phyloP scores from a whole-genome alignment of 306 rosid species.

The Lupinus albus region DNA sequence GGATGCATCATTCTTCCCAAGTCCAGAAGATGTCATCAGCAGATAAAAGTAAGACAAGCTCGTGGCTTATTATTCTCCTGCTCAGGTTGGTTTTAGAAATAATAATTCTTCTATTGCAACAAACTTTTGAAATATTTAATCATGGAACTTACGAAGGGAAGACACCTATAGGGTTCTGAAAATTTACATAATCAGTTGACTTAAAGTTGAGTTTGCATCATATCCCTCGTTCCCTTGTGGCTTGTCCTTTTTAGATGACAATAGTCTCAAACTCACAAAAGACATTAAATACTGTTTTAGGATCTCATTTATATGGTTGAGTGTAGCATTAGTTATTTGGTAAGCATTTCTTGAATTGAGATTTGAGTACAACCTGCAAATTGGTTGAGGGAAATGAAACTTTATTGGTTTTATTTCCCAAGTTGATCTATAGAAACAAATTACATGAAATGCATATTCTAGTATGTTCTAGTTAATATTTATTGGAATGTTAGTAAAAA shows the following conservation, averaged over 20 bases:
- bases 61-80: background rate
- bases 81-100: constrained; percentile 31
- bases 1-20: constrained; percentile 31
- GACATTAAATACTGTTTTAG: too few species aligned
- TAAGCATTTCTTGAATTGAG: background rate
- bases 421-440: too few species aligned
- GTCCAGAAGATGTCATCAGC: constrained; percentile 6
- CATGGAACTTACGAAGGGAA: background rate
- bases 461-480: constrained; percentile 20
- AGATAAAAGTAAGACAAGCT: constrained; percentile 33
- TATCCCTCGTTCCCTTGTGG: background rate
- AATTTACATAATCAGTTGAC: constrained; percentile 12
- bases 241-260: constrained; percentile 12
- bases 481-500: background rate
- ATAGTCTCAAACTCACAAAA: too few species aligned
- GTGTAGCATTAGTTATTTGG: too few species aligned
- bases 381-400: constrained; percentile 3
- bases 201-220: constrained; percentile 26
- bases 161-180: constrained; percentile 2
- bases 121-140: constrained; percentile 2
- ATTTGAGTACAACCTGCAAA: background rate
- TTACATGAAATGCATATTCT: background rate
- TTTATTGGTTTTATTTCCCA: too few species aligned
- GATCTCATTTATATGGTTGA: too few species aligned
- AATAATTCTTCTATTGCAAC: constrained; percentile 18